Evolutionary conservation across 495 filamentous ascomycete genomes (phyloP), one percentile per base, ranked within the genome.

Genomic region (Xylaria nigripes): DNA sequence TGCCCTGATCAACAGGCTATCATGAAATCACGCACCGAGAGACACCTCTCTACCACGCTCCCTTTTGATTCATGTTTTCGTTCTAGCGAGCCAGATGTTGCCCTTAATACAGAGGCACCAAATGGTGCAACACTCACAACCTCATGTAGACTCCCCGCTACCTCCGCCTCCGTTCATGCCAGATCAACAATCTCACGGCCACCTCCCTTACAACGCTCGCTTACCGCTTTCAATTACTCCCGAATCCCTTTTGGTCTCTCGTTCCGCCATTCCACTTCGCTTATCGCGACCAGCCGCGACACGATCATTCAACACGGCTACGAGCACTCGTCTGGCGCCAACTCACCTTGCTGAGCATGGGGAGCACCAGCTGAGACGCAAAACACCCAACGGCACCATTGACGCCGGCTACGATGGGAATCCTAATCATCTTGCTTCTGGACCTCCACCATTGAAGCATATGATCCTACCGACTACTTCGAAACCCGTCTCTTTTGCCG

Each of bases 371-470:
- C 75, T 98, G 38, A 80, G 93, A 56, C 82, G 93, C 45, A 98
- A 98, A 66, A 97, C 93, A 8, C 93, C 93, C 9, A 94, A 85
- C 60, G 93, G 93, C 21, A 96, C 90, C 18, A 78, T 98, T 50
- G 87, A 90, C 48, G 91, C 88, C 51, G 92, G 90, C 13, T 98
- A 98, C 64, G 92, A 97, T 78, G 92, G 89, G 10, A 89, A 86
- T 6, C 81, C 84, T 2, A 75, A 83, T 24, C 88, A 93, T 65
- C 82, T 85, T 64, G 81, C 79, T 3, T 81, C 83, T 18, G 86
- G 87, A 43, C 88, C 89, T 32, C 89, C 86, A 45, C 82, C 87
- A 2, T 71, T 81, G 25, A 98, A 97, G 69, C 91, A 97, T 65
- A 87, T 97, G 65, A 73, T 95, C n/a, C 75, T 95, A 34, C 76